Base-by-base conservation (phyloP, 768 basidiomycete species). In the Russula emetica region DNA sequence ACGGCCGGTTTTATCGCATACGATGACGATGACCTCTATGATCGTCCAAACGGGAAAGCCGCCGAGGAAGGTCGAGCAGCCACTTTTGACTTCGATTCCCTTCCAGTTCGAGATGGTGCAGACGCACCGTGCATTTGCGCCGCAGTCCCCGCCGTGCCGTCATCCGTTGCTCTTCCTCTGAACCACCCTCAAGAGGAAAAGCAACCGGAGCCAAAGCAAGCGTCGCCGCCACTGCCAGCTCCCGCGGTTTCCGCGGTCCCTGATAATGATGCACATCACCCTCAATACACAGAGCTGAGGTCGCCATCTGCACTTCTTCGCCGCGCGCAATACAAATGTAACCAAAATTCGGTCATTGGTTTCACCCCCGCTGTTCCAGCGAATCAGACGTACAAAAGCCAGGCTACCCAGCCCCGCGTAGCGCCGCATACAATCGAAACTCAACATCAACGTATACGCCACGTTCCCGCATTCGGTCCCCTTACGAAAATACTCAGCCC, bases 401-500 rank as follows among this genome's bases (percentile, higher is more conserved):
- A 60, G 34, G 47, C 28, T 7, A 55, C 49, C 6, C 44, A 30
- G 16, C 58, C 59, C n/a, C 55, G 40, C 7, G 30, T 50, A 13
- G 30, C 40, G 1, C 26, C 5, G 26, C 55, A 53, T 13, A 45
- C 52, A 22, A 61, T 67, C 60, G 67, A 63, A 34, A 76, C 74
- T 59, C 78, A 80, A 66, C 79, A 81, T 69, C 76, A 77, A 64
- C 73, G 75, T 67, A 76, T 84, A 53, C 76, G 77, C 51, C 75
- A 79, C 13, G 88, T 90, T 18, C 89, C 90, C 2, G 84, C 88
- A 50, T 92, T 92, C 66, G 80, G 84, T 24, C 87, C 88, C 36
- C 75, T 92, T 61, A 90, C 90, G 49, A 80, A 78, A 45, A 78
- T 92, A 24, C 78, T 88, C 55, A 88, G 82, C 63, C 85, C 88